Evolutionary conservation across 2,329 filamentous ascomycete species (phyloP).

Genomic region (Xylaria sp.): DNA sequence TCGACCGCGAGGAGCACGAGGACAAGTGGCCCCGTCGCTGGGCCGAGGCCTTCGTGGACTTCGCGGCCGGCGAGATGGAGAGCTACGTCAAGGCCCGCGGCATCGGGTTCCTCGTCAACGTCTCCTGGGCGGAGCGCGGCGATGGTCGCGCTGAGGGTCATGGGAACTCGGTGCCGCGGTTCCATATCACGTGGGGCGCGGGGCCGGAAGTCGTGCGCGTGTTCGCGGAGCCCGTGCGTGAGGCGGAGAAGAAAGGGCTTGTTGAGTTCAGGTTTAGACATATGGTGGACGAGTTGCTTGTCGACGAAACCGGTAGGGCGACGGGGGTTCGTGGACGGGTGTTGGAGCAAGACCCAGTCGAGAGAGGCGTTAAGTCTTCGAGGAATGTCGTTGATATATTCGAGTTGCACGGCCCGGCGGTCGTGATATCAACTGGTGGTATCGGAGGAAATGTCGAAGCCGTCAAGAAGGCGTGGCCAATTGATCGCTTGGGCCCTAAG

Average conservation of each 20-base stretch:
- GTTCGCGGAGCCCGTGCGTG: conserved; percentile 65
- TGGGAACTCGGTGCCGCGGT: conserved; percentile 71
- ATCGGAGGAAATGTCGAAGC: conserved; percentile 71
- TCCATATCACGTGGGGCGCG: conserved; percentile 70
- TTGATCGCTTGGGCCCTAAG: conserved; percentile 65
- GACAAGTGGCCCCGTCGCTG: conserved; percentile 69
- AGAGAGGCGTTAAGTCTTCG: conserved; percentile 63
- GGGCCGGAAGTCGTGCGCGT: conserved; percentile 68
- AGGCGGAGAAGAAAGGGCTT: conserved; percentile 62
- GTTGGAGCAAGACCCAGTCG: conserved; percentile 60
- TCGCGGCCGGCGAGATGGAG: conserved; percentile 69
- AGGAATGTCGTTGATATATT: conserved; percentile 61
- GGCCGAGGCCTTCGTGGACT: conserved; percentile 72
- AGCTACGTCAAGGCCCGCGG: conserved; percentile 64
- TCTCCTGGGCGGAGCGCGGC: conserved; percentile 71
- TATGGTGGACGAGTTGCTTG: conserved; percentile 64
- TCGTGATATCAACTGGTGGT: conserved; percentile 67
- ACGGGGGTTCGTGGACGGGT: conserved; percentile 64
- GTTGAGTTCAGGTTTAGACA: conserved; percentile 67
- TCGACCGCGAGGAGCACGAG: conserved; percentile 63
- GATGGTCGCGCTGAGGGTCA: conserved; percentile 65
- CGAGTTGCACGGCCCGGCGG: conserved; percentile 62
- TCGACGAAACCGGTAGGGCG: conserved; percentile 63
- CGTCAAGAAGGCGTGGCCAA: conserved; percentile 67
- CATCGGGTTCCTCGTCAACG: conserved; percentile 62